A percentile compares a stretch with the other conserved stretches of the same genome.
Evolutionary conservation across 345 rosid species (phyloP).

Genomic region (Citrus inodora): DNA sequence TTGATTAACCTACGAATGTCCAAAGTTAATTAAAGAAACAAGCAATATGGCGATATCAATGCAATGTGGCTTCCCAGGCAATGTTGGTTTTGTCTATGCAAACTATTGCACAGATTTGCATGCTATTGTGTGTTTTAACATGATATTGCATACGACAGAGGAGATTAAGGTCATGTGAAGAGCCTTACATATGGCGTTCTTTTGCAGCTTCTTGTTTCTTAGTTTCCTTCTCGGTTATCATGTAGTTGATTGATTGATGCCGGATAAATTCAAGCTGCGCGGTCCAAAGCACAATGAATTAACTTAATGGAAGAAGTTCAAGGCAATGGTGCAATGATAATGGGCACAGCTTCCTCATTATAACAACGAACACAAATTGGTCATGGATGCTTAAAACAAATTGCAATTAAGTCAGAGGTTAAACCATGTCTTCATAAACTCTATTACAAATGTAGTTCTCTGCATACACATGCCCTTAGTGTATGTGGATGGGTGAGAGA

Average conservation of each 20-base stretch:
- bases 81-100: not conserved
- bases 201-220: constrained; percentile 24
- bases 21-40: not conserved
- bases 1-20: not conserved
- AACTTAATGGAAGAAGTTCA: not conserved
- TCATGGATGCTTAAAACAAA: not conserved
- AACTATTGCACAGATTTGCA: not conserved
- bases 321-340: not conserved
- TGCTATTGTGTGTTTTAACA: not conserved
- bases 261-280: constrained; percentile 74
- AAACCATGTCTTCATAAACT: not conserved
- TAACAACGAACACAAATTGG: not conserved
- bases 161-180: not conserved
- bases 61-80: not conserved
- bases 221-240: constrained; percentile 35
- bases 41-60: not conserved
- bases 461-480: not conserved
- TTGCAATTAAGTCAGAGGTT: not conserved
- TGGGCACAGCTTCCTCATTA: not conserved
- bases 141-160: not conserved
- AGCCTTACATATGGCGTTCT: constrained; percentile 42
- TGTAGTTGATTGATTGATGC: constrained; percentile 45
- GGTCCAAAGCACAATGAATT: not conserved
- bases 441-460: not conserved
- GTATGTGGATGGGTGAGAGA: not conserved